phyloP scores from a whole-genome alignment of 139 green algal genomes.

The Spirogloea muscicola region DNA sequence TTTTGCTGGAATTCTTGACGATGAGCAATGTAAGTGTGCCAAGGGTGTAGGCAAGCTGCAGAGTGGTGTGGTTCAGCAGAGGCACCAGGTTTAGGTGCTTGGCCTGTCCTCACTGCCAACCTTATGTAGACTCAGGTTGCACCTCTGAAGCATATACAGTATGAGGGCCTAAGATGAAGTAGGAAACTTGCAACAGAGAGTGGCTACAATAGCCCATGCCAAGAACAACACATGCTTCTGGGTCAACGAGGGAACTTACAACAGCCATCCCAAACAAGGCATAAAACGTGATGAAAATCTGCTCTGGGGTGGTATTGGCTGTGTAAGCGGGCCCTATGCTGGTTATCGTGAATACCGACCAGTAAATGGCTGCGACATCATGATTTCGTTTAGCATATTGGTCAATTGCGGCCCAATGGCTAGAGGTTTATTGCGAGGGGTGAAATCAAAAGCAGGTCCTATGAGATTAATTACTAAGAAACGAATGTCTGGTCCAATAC shows the following conservation, averaged over 20 bases:
- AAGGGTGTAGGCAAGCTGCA: conserved; percentile 15
- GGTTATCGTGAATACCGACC: conserved; percentile 11
- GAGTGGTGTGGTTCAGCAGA: no score
- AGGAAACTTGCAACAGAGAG: neutral
- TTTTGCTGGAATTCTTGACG: conserved; percentile 6
- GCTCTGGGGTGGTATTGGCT: neutral
- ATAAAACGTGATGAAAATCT: conserved; percentile 4
- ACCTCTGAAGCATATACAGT: neutral
- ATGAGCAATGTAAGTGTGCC: conserved; percentile 7
- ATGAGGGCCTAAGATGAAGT: neutral
- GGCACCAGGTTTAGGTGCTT: no score
- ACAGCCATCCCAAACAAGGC: conserved; percentile 8
- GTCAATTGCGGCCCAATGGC: no score
- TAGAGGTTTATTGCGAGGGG: no score
- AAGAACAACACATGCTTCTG: no score
- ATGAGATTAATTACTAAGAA: no score
- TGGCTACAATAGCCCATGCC: neutral
- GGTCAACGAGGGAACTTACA: neutral
- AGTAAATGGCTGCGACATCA: conserved; percentile 7
- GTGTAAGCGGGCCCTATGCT: conserved; percentile 15
- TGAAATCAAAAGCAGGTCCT: no score
- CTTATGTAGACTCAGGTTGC: no score
- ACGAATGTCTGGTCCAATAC: no score
- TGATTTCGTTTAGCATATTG: no score
- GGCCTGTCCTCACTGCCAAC: no score